These are phyloP conservation scores for Debaryomyces subglobosus DNA, from an alignment of 1,139 yeast species.

Conservation along the genomic window DNA sequence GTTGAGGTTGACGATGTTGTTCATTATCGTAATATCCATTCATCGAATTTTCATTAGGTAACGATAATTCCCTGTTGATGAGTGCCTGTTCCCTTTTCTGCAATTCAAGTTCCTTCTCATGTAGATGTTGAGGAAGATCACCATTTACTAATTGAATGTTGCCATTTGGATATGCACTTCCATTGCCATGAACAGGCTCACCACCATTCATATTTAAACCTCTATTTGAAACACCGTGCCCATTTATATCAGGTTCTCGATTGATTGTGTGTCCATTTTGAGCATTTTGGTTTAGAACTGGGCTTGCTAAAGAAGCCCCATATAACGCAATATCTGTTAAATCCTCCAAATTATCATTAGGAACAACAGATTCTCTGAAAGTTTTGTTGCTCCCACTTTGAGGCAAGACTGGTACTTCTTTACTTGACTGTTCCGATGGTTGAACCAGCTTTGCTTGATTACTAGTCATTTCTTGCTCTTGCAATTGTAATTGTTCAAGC, in stretches of 20 bases:
- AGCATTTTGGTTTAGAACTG: background rate
- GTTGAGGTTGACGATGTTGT: conserved; percentile 13
- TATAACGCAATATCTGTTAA: conserved; percentile 49
- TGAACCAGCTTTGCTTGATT: background rate
- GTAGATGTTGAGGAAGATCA: conserved; percentile 13
- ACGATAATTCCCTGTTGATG: conserved; percentile 38
- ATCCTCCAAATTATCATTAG: conserved; percentile 41
- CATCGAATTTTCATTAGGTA: conserved; percentile 9
- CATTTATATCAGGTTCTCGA: background rate
- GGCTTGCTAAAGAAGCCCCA: conserved; percentile 33
- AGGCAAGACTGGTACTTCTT: background rate
- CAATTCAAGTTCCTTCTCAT: conserved; percentile 43
- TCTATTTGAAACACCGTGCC: background rate
- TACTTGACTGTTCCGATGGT: background rate
- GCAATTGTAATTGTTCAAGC: conserved; percentile 28
- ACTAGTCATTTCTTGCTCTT: conserved; percentile 16
- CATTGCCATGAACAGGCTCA: background rate
- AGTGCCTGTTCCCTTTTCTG: conserved; percentile 49
- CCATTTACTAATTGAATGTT: conserved; percentile 7
- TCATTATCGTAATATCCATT: conserved; percentile 10
- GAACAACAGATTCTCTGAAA: conserved; percentile 18
- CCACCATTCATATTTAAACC: conserved; percentile 2
- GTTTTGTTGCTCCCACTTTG: background rate
- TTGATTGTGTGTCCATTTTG: background rate
- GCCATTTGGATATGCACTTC: conserved; percentile 14